These are phyloP conservation scores for Mycosphaerelloides madeirae DNA, from an alignment of 2,329 filamentous ascomycete genomes.

Conservation along the genomic window DNA sequence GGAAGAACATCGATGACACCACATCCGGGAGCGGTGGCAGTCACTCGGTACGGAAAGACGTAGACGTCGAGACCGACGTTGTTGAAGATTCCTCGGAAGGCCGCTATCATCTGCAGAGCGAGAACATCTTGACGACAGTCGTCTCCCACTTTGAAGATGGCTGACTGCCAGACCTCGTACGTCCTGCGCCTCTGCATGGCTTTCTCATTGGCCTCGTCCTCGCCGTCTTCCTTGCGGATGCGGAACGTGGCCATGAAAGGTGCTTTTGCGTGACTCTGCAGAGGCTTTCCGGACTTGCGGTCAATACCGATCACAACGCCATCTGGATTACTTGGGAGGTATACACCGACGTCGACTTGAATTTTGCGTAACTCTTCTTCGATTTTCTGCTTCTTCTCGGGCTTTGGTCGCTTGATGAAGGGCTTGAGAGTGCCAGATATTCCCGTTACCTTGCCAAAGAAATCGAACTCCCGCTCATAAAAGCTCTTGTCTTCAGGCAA, in stretches of 20 bases:
- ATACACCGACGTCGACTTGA: conserved; percentile 93
- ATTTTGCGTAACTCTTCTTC: conserved; percentile 97
- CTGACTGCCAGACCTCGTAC: conserved; percentile 96
- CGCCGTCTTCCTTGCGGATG: conserved; percentile 74
- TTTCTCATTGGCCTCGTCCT: conserved; percentile 39
- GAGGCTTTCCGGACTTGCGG: conserved; percentile 91
- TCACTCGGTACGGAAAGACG: conserved; percentile 95
- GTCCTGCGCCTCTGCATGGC: conserved; percentile 39
- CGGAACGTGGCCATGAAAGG: conserved; percentile 99
- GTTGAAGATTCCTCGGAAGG: conserved; percentile 96
- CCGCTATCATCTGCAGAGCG: conserved; percentile 94
- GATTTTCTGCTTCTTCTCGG: conserved; percentile 98
- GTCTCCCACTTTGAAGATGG: conserved; percentile 99
- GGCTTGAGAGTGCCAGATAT: conserved; percentile 96
- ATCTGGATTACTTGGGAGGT: conserved; percentile 93
- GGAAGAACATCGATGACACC: conserved; percentile 97
- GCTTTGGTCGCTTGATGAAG: conserved; percentile 84
- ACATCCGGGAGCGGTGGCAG: conserved; percentile 92
- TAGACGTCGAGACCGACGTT: conserved; percentile 91
- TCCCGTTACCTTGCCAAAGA: conserved; percentile 93
- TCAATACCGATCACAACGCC: conserved; percentile 97
- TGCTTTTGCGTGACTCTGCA: conserved; percentile 97
- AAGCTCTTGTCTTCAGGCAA: conserved; percentile 73
- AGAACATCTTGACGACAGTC: conserved; percentile 97
- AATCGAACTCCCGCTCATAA: conserved; percentile 92